Evolutionary conservation across 306 rosid species (phyloP), one percentile per base, ranked within the genome.

Genomic region (Mucuna pruriens): DNA sequence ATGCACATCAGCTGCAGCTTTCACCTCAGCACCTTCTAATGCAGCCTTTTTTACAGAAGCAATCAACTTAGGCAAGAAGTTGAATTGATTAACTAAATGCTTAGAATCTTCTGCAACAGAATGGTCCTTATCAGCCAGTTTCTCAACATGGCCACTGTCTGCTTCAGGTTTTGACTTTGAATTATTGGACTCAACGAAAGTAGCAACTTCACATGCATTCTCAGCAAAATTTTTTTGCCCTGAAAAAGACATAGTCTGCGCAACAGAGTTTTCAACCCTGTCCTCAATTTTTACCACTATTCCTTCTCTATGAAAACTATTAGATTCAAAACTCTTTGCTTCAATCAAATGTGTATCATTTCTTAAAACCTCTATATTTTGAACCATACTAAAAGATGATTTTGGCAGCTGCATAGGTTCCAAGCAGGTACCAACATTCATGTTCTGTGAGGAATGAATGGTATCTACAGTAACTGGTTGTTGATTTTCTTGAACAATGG

Each of bases 31-130:
- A 52, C 33, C 91, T 86, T 92, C 94, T 70, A 93, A 74, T 70
- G 94, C 97, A 29, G 90, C 97, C 83, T 83, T 86, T 85, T 91
- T 91, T 5, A 91, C 94, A 58, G 94, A 87, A 81, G 97, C 98
- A 78, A 96, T 92, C 88, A 96, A 87, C 78, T 91, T 92, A 42
- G 98, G 98, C 79, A 94, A 79, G 78, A 94, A 87, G 83, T 86
- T 86, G 83, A 96, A 85, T 68, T 88, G 83, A 62, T 84, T 66
- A 74, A 57, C 91, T 42, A 87, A 84, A 82, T 61, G 80, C 77
- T 88, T 66, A 31, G 85, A 77, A 38, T 74, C 82, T 87, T 89
- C 91, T 4, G 84, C 80, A 55, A 79, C 80, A 85, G 87, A 48
- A 62, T 17, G 74, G 86, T 80, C 87, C 70, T 73, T 72, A 48